phyloP scores from a whole-genome alignment of 495 filamentous ascomycete genomes.

The Lepidopterella palustris region DNA sequence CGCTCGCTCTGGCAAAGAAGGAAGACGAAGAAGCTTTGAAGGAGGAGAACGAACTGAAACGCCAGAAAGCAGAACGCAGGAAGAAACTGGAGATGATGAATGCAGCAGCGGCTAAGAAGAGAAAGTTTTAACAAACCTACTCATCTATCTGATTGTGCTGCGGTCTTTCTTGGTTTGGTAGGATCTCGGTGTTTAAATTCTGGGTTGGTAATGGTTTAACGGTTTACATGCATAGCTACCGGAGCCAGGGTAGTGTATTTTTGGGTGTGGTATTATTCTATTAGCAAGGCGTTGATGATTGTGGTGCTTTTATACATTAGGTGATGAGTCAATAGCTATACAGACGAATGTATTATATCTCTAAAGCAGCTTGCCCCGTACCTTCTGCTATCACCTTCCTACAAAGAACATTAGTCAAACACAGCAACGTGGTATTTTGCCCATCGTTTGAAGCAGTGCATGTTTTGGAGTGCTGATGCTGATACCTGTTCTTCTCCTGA shows the following conservation, averaged over 20 bases:
- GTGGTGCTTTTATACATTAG: neutral
- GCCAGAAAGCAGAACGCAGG: conserved; percentile 52
- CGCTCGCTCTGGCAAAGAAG: conserved; percentile 45
- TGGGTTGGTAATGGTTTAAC: neutral
- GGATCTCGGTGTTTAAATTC: neutral
- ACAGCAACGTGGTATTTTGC: too few relatives aligned
- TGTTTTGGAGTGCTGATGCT: too few relatives aligned
- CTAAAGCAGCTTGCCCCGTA: too few relatives aligned
- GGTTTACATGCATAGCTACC: neutral
- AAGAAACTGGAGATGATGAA: conserved; percentile 43
- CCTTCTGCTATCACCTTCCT: too few relatives aligned
- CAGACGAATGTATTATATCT: neutral
- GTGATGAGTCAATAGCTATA: neutral
- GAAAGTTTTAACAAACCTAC: conserved; percentile 14
- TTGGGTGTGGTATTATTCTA: neutral
- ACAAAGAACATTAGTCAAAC: too few relatives aligned
- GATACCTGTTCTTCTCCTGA: too few relatives aligned
- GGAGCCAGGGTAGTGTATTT: neutral
- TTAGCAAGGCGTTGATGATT: conserved; percentile 1
- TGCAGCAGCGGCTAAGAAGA: conserved; percentile 36
- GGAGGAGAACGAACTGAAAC: conserved; percentile 49
- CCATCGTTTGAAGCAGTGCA: too few relatives aligned
- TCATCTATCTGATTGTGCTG: neutral
- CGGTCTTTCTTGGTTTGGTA: neutral
- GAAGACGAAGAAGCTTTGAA: conserved; percentile 55